These are phyloP conservation scores for Rosa multiflora DNA, from an alignment of 306 rosid genomes.

Conservation along the genomic window DNA sequence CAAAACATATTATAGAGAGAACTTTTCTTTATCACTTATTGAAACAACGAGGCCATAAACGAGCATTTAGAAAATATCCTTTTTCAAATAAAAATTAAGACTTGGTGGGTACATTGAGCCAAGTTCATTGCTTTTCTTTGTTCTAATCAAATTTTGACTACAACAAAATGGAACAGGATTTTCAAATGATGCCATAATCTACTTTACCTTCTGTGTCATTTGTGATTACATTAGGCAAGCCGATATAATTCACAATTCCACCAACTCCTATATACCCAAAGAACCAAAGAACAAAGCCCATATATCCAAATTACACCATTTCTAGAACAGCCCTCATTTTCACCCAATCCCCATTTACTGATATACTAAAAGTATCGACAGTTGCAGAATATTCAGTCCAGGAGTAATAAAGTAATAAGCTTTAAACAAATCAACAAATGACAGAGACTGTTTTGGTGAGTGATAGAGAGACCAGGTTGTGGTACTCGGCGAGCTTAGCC, in stretches of 20 bases:
- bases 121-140: too few species aligned
- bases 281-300: background rate
- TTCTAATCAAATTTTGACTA: background rate
- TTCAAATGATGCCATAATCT: background rate
- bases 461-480: conserved; percentile 59
- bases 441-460: background rate
- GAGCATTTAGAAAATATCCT: background rate
- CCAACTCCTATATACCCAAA: background rate
- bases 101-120: background rate
- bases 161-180: background rate
- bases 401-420: background rate
- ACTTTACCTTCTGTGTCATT: background rate
- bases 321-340: background rate
- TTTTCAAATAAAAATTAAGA: background rate
- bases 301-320: conserved; percentile 1
- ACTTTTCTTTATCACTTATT: background rate
- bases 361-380: background rate
- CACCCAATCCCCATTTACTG: background rate
- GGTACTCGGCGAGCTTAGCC: conserved; percentile 92
- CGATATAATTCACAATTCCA: background rate
- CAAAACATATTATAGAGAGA: background rate
- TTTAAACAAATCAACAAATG: background rate
- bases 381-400: background rate
- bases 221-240: background rate
- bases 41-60: background rate